Percentiles rank a stretch among this genome's conserved stretches.
Conservation (phyloP, 441 rosid genomes). For the Capsella rubella region DNA sequence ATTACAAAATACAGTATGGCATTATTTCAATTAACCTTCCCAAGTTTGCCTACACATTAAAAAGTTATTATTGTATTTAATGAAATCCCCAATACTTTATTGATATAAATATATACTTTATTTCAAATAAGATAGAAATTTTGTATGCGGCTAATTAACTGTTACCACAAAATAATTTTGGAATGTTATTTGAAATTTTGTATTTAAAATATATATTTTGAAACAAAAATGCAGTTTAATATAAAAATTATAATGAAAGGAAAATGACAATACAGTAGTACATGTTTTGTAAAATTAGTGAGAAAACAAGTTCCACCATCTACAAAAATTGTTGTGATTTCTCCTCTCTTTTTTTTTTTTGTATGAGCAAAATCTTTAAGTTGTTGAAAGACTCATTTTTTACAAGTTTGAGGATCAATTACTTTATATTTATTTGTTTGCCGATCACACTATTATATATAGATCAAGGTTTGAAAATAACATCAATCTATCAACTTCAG, state of each 20-base stretch:
- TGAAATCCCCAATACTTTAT: too few relatives aligned
- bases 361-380: background rate
- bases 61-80: background rate
- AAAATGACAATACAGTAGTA: background rate
- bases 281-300: background rate
- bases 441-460: too few relatives aligned
- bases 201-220: background rate
- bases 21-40: background rate
- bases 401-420: background rate
- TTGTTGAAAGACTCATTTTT: background rate
- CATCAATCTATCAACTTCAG: too few relatives aligned
- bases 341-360: background rate
- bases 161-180: background rate
- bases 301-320: background rate
- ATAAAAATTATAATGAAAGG: background rate
- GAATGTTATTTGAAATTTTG: background rate
- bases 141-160: too few relatives aligned
- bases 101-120: background rate
- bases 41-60: background rate
- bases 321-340: background rate
- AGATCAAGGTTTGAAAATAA: too few relatives aligned
- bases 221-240: background rate
- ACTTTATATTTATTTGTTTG: too few relatives aligned
- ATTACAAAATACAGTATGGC: background rate
- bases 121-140: background rate